Evolutionary conservation across 2,329 filamentous ascomycete genomes (phyloP), one percentile per base, ranked within the genome.

Genomic region (Malbranchea zuffiana): DNA sequence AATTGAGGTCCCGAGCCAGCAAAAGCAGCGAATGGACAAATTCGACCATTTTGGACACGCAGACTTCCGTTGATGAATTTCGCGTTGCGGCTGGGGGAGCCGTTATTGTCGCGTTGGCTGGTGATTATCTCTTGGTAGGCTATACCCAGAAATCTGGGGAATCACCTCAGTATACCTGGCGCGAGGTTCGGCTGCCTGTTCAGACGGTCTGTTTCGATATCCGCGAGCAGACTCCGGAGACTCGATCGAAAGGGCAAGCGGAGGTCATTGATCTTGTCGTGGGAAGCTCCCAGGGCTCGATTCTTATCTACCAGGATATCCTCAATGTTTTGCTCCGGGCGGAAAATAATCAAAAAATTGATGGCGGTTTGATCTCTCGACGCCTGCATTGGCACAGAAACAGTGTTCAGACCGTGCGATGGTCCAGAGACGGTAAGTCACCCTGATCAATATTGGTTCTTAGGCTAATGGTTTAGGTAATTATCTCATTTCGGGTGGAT

Each of bases 371-470:
- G 10, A 54, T 73, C 26, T 67, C 72, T 13, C 76, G 79, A 39
- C 81, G 80, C 45, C 68, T 87, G 36, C 90, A 96, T 57, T 98
- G 90, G 90, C 90, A 98, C 59, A 74, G 86, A 49, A 78, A 79
- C 48, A 75, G 80, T 32, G 86, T 95, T 6, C 79, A 82, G 49
- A 73, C 83, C 6, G 69, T 94, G 40, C 93, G 90, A 59, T 96
- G 87, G 82, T 95, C 90, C 10, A 69, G 70, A 47, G 90, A 98
- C 68, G 87, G 88, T 84, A 71, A 54, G 68, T 21, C 28, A 15
- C 44, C 5, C 32, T 15, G 8, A 7, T 21, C 17, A 25, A 26
- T 15, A 1, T 32, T 19, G n/a, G n/a, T 8, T 8, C 8, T 12
- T 13, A 11, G 29, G 18, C 17, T 39, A 16, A 39, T 18, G 3